Percentiles rank a stretch among this genome's conserved stretches.
These are phyloP conservation scores for Neocucurbitaria cava DNA, from an alignment of 2,329 filamentous ascomycete species.

Conservation along the genomic window DNA sequence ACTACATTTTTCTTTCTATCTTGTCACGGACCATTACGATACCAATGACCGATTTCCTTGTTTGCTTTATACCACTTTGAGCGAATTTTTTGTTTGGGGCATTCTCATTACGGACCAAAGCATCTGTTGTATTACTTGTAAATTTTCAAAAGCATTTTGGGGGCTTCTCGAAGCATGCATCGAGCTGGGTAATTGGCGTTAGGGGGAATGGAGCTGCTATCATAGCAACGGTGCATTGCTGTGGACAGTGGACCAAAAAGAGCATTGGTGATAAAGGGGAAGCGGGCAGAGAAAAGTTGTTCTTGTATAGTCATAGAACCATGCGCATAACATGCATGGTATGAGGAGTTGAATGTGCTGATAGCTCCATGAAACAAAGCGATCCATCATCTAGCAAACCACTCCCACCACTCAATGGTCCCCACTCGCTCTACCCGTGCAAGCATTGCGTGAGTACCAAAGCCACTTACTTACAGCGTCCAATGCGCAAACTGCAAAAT, in stretches of 20 bases:
- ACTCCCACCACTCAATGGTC: background rate
- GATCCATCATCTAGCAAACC: constrained; percentile 9
- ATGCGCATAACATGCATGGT: constrained; percentile 10
- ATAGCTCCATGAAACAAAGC: constrained; percentile 13
- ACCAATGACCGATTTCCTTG: constrained; percentile 35
- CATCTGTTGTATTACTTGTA: constrained; percentile 14
- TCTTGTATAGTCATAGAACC: constrained; percentile 21
- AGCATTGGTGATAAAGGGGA: constrained; percentile 2
- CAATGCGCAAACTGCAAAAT: background rate
- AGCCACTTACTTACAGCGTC: background rate
- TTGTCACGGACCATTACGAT: constrained; percentile 41
- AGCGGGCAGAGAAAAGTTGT: constrained; percentile 13
- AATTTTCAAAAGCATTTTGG: constrained; percentile 9
- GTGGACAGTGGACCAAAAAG: constrained; percentile 14
- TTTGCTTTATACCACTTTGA: constrained; percentile 48
- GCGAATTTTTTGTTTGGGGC: constrained; percentile 69
- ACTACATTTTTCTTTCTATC: constrained; percentile 23
- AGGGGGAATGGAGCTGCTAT: constrained; percentile 7
- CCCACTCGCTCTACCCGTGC: background rate
- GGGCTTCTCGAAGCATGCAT: constrained; percentile 8
- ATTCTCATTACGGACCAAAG: constrained; percentile 5
- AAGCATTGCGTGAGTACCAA: background rate
- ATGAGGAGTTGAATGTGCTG: constrained; percentile 6
- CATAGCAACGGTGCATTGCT: constrained; percentile 16
- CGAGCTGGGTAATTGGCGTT: constrained; percentile 17